Conservation (phyloP, 176 grass and related monocot species). For the Hordeum marinum region DNA sequence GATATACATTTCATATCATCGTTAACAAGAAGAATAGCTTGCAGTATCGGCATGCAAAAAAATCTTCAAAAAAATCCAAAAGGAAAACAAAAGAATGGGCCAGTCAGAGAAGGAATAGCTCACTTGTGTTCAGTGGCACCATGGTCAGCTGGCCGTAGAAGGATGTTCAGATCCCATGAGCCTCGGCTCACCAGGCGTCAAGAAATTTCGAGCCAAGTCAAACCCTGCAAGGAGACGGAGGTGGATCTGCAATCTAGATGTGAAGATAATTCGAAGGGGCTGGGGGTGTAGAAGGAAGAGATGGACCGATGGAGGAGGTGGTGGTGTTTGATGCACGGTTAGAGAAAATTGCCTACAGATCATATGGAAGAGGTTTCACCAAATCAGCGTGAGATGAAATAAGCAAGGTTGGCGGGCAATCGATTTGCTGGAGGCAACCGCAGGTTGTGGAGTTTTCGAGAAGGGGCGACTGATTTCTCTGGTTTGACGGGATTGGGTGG, state of each 20-base stretch:
- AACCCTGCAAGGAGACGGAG: neutral
- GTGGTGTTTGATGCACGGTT: neutral
- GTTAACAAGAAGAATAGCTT: neutral
- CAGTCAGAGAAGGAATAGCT: no score
- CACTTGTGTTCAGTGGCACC: no score
- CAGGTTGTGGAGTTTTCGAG: no score
- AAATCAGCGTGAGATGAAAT: neutral
- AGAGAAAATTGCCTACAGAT: neutral
- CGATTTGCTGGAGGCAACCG: no score
- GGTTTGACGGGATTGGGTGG: no score
- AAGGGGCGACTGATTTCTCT: no score
- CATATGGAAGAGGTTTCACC: no score
- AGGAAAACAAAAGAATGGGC: neutral
- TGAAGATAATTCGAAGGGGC: no score
- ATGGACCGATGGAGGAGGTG: neutral
- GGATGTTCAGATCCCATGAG: neutral
- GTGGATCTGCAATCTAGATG: neutral
- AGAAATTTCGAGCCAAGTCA: neutral
- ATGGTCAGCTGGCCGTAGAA: no score
- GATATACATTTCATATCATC: neutral
- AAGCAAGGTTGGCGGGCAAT: neutral
- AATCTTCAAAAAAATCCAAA: neutral
- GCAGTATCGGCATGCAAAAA: neutral
- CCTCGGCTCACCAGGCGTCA: neutral
- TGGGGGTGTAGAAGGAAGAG: neutral